Evolutionary conservation across 257 asterid genomes (phyloP), one percentile per base, ranked within the genome.

Genomic region (Gentiana straminea): DNA sequence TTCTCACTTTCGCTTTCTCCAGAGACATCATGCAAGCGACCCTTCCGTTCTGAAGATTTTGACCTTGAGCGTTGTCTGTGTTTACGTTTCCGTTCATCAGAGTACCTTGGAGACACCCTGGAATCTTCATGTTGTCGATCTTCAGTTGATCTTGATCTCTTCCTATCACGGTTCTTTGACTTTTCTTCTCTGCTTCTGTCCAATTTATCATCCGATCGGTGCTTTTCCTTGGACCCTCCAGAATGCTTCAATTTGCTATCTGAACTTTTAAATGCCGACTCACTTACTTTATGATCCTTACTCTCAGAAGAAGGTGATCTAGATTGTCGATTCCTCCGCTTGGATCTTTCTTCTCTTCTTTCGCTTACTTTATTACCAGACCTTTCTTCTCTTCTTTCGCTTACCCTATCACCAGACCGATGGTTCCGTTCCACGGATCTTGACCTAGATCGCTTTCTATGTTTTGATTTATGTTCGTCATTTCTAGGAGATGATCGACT

Each of bases 381-480:
- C 52, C 59, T 78, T 37, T 73, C 94, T 55, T 71, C 83, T 64
- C 69, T 72, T 48, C 51, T 73, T 54, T 60, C 60, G 61, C 76
- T 78, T 62, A 70, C 67, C 74, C 69, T 78, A 64, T 80, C 82
- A 60, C 80, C 71, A 49, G 89, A 70, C 52, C 59, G 77, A 72
- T 69, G 76, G 64, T 75, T 78, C 49, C 54, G 72, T 70, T 84
- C 98, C 63, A 63, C 81, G 60, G 95, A 86, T 68, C 71, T 79
- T 58, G 98, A 87, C 76, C 86, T 76, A 5, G 94, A 84, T 47
- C 75, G 81, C 75, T 75, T 78, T 69, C 86, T 81, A 65, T 67
- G 74, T 68, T 76, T 85, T 51, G 83, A 74, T 68, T 73, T 91
- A 56, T 58, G 71, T 66, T 67, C 77, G 68, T 73, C 91, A 45